Conservation (phyloP, 2,329 filamentous ascomycete genomes). For the Arachnopeziza araneosa region DNA sequence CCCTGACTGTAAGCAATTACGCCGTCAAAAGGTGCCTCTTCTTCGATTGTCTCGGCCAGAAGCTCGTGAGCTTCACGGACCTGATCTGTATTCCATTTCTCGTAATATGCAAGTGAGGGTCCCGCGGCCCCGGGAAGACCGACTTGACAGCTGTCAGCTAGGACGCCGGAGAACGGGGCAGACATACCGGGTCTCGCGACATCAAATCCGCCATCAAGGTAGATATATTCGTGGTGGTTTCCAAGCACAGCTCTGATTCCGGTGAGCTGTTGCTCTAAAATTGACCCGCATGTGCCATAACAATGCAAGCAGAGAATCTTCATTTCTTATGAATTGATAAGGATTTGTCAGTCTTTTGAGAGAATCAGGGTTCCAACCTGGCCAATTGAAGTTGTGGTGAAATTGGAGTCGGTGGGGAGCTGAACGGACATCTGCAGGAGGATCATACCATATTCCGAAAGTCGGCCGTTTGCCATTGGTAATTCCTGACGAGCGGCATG, state of each 20-base stretch:
- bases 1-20: slow-evolving; percentile 6
- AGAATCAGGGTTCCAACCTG: neutral
- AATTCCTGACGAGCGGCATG: neutral
- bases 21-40: slow-evolving; percentile 5
- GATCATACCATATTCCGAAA: neutral
- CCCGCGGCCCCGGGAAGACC: neutral
- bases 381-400: neutral
- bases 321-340: neutral
- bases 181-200: slow-evolving; percentile 4
- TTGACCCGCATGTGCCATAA: slow-evolving; percentile 6
- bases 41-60: slow-evolving; percentile 1
- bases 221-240: neutral
- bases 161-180: neutral
- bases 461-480: neutral
- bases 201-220: slow-evolving; percentile 2
- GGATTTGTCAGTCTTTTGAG: neutral
- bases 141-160: neutral
- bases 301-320: slow-evolving; percentile 4
- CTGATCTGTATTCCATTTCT: slow-evolving; percentile 2
- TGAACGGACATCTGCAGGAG: neutral
- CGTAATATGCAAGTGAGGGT: slow-evolving; percentile 1
- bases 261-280: slow-evolving; percentile 7
- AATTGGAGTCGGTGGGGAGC: neutral
- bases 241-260: neutral
- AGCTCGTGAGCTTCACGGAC: slow-evolving; percentile 2